Percentiles rank a stretch among this genome's conserved stretches.
phyloP scores from a whole-genome alignment of 2,329 filamentous ascomycete genomes.

The Nigrospora sphaerica region DNA sequence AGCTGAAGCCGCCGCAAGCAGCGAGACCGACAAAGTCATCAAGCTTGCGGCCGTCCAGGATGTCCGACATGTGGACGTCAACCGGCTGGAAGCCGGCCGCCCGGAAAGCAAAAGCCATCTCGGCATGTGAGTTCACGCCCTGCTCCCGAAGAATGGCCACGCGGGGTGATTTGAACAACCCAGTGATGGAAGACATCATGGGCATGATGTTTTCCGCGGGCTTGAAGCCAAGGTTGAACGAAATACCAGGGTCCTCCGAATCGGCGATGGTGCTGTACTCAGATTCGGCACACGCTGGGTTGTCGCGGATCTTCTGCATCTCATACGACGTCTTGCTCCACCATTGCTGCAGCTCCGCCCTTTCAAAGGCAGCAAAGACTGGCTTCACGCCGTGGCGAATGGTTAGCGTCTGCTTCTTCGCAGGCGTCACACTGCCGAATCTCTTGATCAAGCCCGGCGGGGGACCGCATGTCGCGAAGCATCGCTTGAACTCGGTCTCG shows the following conservation, averaged over 20 bases:
- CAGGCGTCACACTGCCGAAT: conserved; percentile 68
- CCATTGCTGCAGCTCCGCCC: conserved; percentile 71
- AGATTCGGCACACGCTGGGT: conserved; percentile 75
- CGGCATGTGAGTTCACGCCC: conserved; percentile 91
- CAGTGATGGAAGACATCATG: conserved; percentile 59
- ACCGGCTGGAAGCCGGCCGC: conserved; percentile 85
- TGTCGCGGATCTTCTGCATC: conserved; percentile 87
- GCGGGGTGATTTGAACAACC: conserved; percentile 47
- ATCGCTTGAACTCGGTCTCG: conserved; percentile 78
- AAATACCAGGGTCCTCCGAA: conserved; percentile 71
- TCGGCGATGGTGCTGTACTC: conserved; percentile 74
- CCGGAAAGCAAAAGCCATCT: conserved; percentile 96
- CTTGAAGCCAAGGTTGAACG: conserved; percentile 75
- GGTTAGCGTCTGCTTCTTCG: conserved; percentile 66
- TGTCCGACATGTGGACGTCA: conserved; percentile 95
- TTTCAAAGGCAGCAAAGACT: conserved; percentile 60
- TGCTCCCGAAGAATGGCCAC: conserved; percentile 94
- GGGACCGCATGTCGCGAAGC: conserved; percentile 85
- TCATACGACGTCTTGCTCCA: conserved; percentile 86
- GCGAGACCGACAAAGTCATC: conserved; percentile 80
- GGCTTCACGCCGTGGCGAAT: conserved; percentile 62
- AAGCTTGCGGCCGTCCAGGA: conserved; percentile 73
- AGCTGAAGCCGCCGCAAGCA: conserved; percentile 95
- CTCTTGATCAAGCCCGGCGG: conserved; percentile 75
- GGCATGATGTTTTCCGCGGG: conserved; percentile 72